These are phyloP conservation scores for Purshia tridentata DNA, from an alignment of 306 rosid genomes.

Conservation along the genomic window DNA sequence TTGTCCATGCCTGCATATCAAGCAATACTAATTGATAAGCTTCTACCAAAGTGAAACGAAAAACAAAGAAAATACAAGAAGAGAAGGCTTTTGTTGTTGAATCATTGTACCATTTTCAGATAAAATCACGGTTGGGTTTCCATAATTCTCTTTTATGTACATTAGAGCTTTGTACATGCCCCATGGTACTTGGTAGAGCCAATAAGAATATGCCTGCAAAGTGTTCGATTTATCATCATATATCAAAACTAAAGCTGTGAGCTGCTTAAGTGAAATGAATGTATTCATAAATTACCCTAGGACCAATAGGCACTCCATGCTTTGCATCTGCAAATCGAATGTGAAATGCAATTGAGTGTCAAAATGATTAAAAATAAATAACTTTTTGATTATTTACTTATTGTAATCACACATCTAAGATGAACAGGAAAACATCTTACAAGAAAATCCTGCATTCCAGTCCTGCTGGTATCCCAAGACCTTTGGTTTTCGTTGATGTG, in stretches of 20 bases:
- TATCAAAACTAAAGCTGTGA: not conserved
- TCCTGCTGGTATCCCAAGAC: constrained; percentile 72
- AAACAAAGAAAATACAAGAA: not conserved
- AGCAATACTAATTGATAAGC: not conserved
- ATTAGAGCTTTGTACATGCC: constrained; percentile 79
- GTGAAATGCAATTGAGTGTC: not conserved
- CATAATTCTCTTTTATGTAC: constrained; percentile 70
- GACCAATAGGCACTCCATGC: constrained; percentile 82
- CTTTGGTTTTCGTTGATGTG: constrained; percentile 50
- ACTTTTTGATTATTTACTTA: not conserved
- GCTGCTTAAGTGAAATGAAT: not conserved
- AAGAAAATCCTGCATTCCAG: constrained; percentile 81
- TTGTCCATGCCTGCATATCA: constrained; percentile 73
- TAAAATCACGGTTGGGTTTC: constrained; percentile 73
- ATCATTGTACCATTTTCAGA: constrained; percentile 75
- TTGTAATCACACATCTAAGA: not conserved
- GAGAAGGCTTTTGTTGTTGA: not conserved
- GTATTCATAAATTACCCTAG: constrained; percentile 46
- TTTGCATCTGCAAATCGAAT: constrained; percentile 56
- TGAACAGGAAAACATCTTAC: constrained; percentile 45
- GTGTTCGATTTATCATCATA: not conserved
- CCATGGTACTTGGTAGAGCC: constrained; percentile 98
- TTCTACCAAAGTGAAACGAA: not conserved
- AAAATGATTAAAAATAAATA: not conserved
- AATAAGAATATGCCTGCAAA: constrained; percentile 69